Percentiles rank a stretch among this genome's conserved stretches.
These are phyloP conservation scores for Penicillium italicum DNA, from an alignment of 2,329 filamentous ascomycete genomes.

Conservation along the genomic window DNA sequence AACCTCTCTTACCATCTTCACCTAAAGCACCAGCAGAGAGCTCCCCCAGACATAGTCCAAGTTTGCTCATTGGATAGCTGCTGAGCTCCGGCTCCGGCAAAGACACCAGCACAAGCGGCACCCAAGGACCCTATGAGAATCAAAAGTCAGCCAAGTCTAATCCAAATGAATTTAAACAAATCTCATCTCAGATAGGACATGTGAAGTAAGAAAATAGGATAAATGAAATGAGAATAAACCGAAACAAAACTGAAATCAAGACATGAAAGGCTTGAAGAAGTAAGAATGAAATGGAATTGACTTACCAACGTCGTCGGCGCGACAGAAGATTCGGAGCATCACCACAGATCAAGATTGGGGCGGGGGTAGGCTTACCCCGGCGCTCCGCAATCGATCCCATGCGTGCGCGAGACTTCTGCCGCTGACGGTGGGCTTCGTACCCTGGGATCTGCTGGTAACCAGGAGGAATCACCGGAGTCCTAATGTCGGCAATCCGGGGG, in stretches of 20 bases:
- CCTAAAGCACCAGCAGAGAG: not conserved
- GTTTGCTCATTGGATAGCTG: not conserved
- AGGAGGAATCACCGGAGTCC: not conserved
- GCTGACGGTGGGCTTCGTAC: not conserved
- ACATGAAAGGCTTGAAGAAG: too few relatives aligned
- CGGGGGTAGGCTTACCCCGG: not conserved
- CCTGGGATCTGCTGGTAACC: slow-evolving; percentile 1
- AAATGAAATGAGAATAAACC: not conserved
- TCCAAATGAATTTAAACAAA: not conserved
- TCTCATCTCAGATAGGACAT: not conserved
- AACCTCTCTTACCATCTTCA: not conserved
- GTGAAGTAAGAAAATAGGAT: not conserved
- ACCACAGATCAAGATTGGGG: not conserved
- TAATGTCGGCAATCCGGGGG: not conserved
- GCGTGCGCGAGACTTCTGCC: not conserved
- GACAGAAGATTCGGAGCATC: not conserved
- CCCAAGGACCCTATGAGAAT: not conserved
- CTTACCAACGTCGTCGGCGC: not conserved
- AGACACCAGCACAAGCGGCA: not conserved
- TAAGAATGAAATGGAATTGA: not conserved
- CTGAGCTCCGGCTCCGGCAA: not conserved
- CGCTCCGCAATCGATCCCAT: slow-evolving; percentile 3
- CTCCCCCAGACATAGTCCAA: not conserved
- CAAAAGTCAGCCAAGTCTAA: not conserved
- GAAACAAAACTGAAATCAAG: not conserved